These are phyloP conservation scores for Trichoderma endophyticum DNA, from an alignment of 2,329 filamentous ascomycete genomes.

Conservation along the genomic window DNA sequence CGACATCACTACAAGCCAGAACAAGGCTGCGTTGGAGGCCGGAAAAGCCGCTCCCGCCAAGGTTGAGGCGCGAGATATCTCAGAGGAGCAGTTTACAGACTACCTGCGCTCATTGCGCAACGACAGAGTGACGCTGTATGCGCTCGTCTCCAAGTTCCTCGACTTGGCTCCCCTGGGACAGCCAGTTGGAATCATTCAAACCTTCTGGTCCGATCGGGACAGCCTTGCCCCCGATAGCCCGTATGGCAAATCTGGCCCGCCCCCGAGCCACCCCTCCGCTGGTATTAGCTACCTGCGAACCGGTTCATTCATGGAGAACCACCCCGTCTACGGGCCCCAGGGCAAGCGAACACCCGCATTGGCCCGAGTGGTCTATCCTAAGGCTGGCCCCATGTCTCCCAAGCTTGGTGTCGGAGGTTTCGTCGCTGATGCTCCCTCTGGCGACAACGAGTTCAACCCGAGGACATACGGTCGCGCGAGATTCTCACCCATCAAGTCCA, in stretches of 20 bases:
- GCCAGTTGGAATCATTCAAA: conserved; percentile 29
- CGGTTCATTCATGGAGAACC: conserved; percentile 53
- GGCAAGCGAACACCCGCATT: conserved; percentile 46
- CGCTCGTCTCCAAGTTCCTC: conserved; percentile 57
- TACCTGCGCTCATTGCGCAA: conserved; percentile 53
- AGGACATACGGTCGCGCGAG: conserved; percentile 20
- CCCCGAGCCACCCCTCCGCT: conserved; percentile 59
- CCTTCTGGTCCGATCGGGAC: conserved; percentile 26
- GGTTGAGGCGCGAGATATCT: conserved; percentile 39
- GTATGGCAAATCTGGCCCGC: conserved; percentile 54
- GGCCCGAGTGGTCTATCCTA: conserved; percentile 50
- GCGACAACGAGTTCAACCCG: conserved; percentile 43
- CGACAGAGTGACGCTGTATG: conserved; percentile 50
- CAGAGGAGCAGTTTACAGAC: conserved; percentile 48
- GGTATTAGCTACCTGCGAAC: conserved; percentile 61
- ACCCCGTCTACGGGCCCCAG: conserved; percentile 60
- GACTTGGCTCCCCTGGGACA: conserved; percentile 55
- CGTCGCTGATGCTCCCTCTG: conserved; percentile 41
- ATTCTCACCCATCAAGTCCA: conserved; percentile 24
- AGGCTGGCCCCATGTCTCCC: conserved; percentile 32
- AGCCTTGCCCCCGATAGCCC: conserved; percentile 35
- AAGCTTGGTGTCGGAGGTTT: conserved; percentile 57
- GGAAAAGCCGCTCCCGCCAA: conserved; percentile 31
- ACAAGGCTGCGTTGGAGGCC: conserved; percentile 38
- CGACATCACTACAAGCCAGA: conserved; percentile 41